phyloP scores from a whole-genome alignment of 345 rosid genomes.

The Aquilaria yunnanensis region DNA sequence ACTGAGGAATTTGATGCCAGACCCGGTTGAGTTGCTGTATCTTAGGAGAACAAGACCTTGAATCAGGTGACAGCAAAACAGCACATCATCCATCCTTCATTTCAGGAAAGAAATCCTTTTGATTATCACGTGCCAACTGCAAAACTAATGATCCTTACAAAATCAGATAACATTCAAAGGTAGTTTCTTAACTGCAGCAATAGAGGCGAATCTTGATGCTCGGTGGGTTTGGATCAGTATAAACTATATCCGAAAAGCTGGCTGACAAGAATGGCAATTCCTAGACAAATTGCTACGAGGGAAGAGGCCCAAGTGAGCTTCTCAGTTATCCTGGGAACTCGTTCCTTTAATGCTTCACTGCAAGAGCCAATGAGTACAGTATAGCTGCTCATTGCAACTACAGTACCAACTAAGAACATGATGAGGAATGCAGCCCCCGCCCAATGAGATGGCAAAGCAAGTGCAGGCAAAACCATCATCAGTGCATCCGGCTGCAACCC shows the following conservation, averaged over 20 bases:
- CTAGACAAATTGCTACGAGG: constrained; percentile 67
- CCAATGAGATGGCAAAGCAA: constrained; percentile 77
- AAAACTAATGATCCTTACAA: no score
- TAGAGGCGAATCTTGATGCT: background rate
- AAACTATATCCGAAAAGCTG: constrained; percentile 78
- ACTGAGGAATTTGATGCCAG: no score
- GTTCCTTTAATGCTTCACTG: constrained; percentile 67
- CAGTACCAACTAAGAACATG: constrained; percentile 81
- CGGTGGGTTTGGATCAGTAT: constrained; percentile 28
- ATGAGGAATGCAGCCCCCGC: constrained; percentile 75
- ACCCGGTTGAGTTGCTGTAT: no score
- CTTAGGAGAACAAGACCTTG: no score
- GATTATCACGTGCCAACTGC: no score
- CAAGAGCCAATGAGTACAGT: constrained; percentile 82
- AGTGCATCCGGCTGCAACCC: constrained; percentile 88
- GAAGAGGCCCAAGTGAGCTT: constrained; percentile 91
- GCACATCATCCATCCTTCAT: no score
- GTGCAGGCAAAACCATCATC: constrained; percentile 86
- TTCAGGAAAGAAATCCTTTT: no score
- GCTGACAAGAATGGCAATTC: constrained; percentile 68
- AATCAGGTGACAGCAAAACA: no score
- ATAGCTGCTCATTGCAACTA: constrained; percentile 86
- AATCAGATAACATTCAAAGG: no score
- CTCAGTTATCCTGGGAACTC: constrained; percentile 78
- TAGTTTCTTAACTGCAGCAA: no score